phyloP scores from a whole-genome alignment of 1,139 yeast species.

The Kodamaea sp. region DNA sequence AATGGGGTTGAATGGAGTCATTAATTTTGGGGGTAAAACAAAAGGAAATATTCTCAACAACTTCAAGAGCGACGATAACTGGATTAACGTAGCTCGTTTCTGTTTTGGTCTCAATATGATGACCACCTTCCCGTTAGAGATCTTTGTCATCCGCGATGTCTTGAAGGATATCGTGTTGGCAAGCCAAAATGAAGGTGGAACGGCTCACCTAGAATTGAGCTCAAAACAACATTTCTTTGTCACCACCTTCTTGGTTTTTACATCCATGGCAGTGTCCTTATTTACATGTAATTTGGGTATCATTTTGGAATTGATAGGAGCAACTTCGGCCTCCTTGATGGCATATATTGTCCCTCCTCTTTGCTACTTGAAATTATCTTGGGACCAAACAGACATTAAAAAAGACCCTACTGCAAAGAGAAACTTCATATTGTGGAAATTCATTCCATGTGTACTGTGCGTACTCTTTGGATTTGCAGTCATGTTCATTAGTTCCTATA shows the following conservation, averaged over 20 bases:
- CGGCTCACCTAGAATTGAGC: conserved; percentile 45
- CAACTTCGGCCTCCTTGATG: conserved; percentile 89
- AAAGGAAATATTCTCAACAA: conserved; percentile 88
- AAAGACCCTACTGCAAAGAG: conserved; percentile 32
- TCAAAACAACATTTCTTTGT: conserved; percentile 58
- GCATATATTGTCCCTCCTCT: conserved; percentile 91
- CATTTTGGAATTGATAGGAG: conserved; percentile 85
- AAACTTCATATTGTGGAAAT: conserved; percentile 31
- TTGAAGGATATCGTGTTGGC: conserved; percentile 59
- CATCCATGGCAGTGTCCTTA: conserved; percentile 75
- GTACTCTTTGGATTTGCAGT: conserved; percentile 71
- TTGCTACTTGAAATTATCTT: conserved; percentile 70
- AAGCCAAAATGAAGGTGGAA: conserved; percentile 24
- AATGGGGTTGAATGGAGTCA: conserved; percentile 80
- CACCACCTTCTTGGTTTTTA: conserved; percentile 65
- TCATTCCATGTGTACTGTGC: conserved; percentile 60
- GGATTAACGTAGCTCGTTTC: conserved; percentile 82
- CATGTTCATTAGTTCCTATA: conserved; percentile 75
- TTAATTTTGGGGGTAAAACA: conserved; percentile 74
- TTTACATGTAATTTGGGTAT: conserved; percentile 89
- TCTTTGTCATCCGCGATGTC: conserved; percentile 88
- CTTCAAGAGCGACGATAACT: conserved; percentile 70
- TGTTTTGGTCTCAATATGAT: conserved; percentile 94
- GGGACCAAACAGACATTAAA: conserved; percentile 44
- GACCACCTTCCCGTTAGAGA: conserved; percentile 88